Percentiles rank a stretch among this genome's conserved stretches.
Evolutionary conservation across 176 grass and related monocot genomes (phyloP).

Genomic region (Typha latifolia): DNA sequence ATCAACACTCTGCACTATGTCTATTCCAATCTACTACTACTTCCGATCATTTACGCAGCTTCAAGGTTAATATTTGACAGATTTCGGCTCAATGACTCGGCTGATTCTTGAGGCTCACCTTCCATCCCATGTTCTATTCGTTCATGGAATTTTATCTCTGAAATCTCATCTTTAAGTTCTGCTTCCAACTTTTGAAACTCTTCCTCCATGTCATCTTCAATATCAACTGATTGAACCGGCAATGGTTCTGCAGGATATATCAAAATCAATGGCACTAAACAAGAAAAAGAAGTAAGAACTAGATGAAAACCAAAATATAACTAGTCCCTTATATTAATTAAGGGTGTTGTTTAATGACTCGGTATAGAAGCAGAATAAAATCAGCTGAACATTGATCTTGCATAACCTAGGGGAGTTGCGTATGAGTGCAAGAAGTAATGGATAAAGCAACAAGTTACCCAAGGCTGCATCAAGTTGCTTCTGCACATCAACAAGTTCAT

Average conservation of each 20-base stretch:
- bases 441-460: constrained; percentile 32
- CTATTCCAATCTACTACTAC: background rate
- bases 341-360: too few species aligned
- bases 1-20: background rate
- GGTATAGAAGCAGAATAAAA: too few species aligned
- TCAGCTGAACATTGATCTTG: background rate
- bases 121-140: constrained; percentile 14
- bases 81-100: constrained; percentile 39
- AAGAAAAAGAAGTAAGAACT: constrained; percentile 8
- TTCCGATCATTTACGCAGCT: constrained; percentile 27
- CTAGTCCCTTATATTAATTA: too few species aligned
- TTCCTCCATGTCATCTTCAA: constrained; percentile 58
- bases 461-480: constrained; percentile 62
- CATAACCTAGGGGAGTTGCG: background rate
- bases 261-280: constrained; percentile 4
- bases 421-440: constrained; percentile 5
- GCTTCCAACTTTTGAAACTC: constrained; percentile 72
- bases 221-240: constrained; percentile 29
- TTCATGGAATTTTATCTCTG: constrained; percentile 23
- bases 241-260: constrained; percentile 47
- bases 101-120: constrained; percentile 26
- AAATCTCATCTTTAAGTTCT: constrained; percentile 41
- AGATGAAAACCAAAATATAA: background rate
- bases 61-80: constrained; percentile 58
- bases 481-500: constrained; percentile 53